These are phyloP conservation scores for Aspergillus quadrilineatus DNA, from an alignment of 2,329 filamentous ascomycete species.

Conservation along the genomic window DNA sequence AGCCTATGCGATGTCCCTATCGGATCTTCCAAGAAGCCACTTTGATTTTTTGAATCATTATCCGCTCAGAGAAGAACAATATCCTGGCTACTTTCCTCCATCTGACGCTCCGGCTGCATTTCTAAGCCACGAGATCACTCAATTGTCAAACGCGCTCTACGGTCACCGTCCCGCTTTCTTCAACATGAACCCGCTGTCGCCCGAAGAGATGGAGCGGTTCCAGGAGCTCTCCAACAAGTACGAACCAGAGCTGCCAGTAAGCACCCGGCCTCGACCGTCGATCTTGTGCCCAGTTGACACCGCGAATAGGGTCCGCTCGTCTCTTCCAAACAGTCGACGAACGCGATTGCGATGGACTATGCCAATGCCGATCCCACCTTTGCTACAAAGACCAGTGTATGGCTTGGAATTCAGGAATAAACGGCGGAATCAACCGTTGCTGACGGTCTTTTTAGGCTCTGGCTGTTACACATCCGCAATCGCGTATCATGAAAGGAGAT, in stretches of 20 bases:
- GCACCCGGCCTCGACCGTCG: neutral
- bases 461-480: slow-evolving; percentile 80
- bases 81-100: slow-evolving; percentile 25
- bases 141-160: slow-evolving; percentile 22
- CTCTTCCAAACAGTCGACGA: slow-evolving; percentile 72
- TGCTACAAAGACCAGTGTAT: slow-evolving; percentile 80
- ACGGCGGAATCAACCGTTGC: neutral
- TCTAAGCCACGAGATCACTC: slow-evolving; percentile 25
- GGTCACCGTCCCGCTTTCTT: slow-evolving; percentile 14
- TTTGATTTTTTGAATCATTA: slow-evolving; percentile 33
- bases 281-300: slow-evolving; percentile 24
- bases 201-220: slow-evolving; percentile 60
- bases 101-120: slow-evolving; percentile 23
- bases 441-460: slow-evolving; percentile 60
- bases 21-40: slow-evolving; percentile 34
- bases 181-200: slow-evolving; percentile 42
- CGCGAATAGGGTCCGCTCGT: slow-evolving; percentile 71
- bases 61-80: slow-evolving; percentile 30
- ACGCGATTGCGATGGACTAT: slow-evolving; percentile 79
- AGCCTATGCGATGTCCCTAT: slow-evolving; percentile 38
- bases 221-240: slow-evolving; percentile 63
- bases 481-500: slow-evolving; percentile 84
- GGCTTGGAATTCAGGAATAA: neutral
- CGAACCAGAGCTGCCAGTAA: slow-evolving; percentile 57
- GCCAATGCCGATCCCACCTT: slow-evolving; percentile 82